Conservation (phyloP, 495 filamentous ascomycete species). For the Talaromyces adpressus region DNA sequence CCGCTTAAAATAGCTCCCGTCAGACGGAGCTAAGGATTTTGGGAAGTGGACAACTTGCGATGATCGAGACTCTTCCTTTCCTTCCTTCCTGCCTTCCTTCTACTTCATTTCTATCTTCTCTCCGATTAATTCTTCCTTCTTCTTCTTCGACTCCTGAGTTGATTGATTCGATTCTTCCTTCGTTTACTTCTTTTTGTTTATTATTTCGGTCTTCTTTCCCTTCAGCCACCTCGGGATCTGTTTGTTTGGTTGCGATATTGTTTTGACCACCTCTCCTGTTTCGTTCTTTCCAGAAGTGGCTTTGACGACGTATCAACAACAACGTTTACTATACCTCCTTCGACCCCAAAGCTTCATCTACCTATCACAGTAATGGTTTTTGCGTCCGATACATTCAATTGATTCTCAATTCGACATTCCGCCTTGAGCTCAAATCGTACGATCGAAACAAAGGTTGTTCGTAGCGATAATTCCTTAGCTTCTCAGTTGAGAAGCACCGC, state of each 20-base stretch:
- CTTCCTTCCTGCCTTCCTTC: not conserved
- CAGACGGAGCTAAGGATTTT: not conserved
- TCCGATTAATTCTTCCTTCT: not conserved
- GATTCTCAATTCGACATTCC: not conserved
- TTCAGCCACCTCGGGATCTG: not conserved
- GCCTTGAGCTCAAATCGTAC: not conserved
- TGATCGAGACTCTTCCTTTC: conserved; percentile 10
- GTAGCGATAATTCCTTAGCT: not conserved
- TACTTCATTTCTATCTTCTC: not conserved
- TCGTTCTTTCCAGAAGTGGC: not conserved
- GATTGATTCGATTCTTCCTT: not conserved
- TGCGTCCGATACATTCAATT: not conserved
- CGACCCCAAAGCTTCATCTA: not conserved
- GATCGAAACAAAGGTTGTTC: not conserved
- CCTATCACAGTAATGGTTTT: not conserved
- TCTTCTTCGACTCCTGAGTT: not conserved
- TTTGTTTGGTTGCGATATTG: not conserved
- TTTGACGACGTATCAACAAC: not conserved
- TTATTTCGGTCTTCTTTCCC: not conserved
- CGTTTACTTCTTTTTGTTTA: not conserved
- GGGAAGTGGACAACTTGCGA: conserved; percentile 6
- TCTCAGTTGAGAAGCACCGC: conserved; percentile 9
- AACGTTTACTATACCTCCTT: not conserved
- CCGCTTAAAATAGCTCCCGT: conserved; percentile 7
- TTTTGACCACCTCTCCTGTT: not conserved